Conservation (phyloP, 768 basidiomycete species). For the Psilocybe cyanescens region DNA sequence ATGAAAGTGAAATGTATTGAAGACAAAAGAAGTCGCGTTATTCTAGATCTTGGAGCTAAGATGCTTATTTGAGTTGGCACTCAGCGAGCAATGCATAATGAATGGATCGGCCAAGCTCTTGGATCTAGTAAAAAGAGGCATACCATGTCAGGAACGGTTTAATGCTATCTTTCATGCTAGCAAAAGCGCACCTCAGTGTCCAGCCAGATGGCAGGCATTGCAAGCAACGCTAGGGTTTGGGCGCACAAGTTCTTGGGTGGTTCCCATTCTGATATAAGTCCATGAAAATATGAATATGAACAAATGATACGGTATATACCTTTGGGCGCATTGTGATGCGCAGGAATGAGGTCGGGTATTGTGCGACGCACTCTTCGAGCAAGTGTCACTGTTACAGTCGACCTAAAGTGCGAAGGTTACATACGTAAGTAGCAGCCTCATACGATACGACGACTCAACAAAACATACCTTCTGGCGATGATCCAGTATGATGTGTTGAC, state of each 20-base stretch:
- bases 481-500: conserved; percentile 23
- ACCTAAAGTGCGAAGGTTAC: conserved; percentile 34
- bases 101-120: background rate
- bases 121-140: background rate
- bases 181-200: background rate
- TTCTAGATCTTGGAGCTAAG: no score
- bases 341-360: conserved; percentile 7
- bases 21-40: no score
- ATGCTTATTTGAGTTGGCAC: background rate
- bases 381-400: conserved; percentile 46
- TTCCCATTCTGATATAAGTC: conserved; percentile 14
- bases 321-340: conserved; percentile 8
- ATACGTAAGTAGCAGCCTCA: background rate
- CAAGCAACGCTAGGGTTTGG: conserved; percentile 7
- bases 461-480: conserved; percentile 22
- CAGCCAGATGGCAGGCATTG: conserved; percentile 18
- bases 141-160: background rate
- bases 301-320: conserved; percentile 3
- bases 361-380: conserved; percentile 41
- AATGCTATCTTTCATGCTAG: background rate
- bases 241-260: conserved; percentile 15
- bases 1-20: no score
- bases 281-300: background rate
- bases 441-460: background rate
- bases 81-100: no score